Evolutionary conservation across 192 early-diverging fungal genomes (phyloP).

Genomic region (Linnemannia schmuckeri): DNA sequence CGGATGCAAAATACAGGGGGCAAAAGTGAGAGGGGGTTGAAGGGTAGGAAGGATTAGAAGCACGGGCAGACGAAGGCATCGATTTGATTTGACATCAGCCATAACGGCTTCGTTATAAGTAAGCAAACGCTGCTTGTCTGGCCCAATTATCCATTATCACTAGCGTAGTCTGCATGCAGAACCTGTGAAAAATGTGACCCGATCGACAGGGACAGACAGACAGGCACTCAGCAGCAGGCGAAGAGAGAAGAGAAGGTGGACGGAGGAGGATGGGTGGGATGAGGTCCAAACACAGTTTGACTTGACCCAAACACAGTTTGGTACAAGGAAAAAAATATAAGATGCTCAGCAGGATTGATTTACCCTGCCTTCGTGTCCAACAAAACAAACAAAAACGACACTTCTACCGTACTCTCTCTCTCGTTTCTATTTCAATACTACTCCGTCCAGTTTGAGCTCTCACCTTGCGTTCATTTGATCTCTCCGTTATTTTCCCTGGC

Average conservation of each 20-base stretch:
- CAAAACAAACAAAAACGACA: neutral
- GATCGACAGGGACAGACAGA: neutral
- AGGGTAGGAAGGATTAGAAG: neutral
- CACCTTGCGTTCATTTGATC: neutral
- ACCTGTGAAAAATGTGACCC: neutral
- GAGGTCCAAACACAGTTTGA: slow-evolving; percentile 56
- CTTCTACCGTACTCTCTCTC: neutral
- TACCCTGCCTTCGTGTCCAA: neutral
- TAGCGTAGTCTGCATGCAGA: neutral
- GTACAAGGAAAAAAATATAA: slow-evolving; percentile 20
- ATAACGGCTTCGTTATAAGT: neutral
- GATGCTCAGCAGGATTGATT: slow-evolving; percentile 6
- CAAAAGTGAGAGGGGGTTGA: neutral
- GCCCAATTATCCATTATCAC: neutral
- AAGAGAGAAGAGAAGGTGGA: slow-evolving; percentile 3
- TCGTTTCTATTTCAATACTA: neutral
- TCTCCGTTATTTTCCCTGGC: neutral
- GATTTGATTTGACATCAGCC: neutral
- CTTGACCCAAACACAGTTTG: slow-evolving; percentile 58
- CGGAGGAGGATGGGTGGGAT: slow-evolving; percentile 11
- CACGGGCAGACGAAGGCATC: neutral
- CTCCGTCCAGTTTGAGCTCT: neutral
- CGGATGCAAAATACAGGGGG: neutral
- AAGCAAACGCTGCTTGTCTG: neutral
- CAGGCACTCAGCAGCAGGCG: neutral